These are phyloP conservation scores for Exophiala oligosperma DNA, from an alignment of 2,329 filamentous ascomycete genomes.

Conservation along the genomic window DNA sequence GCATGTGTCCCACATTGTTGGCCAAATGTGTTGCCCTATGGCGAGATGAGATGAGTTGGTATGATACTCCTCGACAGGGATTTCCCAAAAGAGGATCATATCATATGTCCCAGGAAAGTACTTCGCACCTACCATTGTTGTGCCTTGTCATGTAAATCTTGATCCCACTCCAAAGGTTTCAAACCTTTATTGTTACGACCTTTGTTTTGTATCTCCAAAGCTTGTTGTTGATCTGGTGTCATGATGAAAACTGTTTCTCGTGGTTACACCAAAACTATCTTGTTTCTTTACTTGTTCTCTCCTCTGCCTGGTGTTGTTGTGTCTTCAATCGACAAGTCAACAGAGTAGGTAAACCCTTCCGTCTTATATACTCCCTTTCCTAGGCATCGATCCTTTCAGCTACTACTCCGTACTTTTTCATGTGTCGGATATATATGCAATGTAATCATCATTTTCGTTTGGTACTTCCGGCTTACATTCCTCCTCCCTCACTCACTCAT, in stretches of 20 bases:
- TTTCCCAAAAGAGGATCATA: too few species aligned
- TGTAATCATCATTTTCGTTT: not conserved
- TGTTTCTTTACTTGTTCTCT: too few species aligned
- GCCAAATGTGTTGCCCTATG: slow-evolving; percentile 19
- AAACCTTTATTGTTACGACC: slow-evolving; percentile 17
- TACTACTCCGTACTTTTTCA: too few species aligned
- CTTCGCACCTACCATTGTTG: slow-evolving; percentile 10
- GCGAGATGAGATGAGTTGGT: not conserved
- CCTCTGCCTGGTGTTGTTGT: too few species aligned
- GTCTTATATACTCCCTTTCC: too few species aligned
- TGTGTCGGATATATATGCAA: too few species aligned
- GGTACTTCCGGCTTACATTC: not conserved
- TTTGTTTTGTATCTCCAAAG: slow-evolving; percentile 21
- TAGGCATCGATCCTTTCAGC: too few species aligned
- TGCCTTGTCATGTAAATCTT: slow-evolving; percentile 15
- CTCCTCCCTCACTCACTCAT: not conserved
- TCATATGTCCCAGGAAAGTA: too few species aligned
- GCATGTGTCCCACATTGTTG: not conserved
- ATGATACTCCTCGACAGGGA: too few species aligned
- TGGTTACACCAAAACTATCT: too few species aligned
- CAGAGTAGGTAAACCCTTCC: too few species aligned
- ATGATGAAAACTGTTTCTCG: not conserved
- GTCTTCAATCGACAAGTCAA: too few species aligned
- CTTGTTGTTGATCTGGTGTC: slow-evolving; percentile 6
- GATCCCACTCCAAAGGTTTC: slow-evolving; percentile 21